Conservation (phyloP, 176 grass and related monocot genomes). For the Avena sativa region DNA sequence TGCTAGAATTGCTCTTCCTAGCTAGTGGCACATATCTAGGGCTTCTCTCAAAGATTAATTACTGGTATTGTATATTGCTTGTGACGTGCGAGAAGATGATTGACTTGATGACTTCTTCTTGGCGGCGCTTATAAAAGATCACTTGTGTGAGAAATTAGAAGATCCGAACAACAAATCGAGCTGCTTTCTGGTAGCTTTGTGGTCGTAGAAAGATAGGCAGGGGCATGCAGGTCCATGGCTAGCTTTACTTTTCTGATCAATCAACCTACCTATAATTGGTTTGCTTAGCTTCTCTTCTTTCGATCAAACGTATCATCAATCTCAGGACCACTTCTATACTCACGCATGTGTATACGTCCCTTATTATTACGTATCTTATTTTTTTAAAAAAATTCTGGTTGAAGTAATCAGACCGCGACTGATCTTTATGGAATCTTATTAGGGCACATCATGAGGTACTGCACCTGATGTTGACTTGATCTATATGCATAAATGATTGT, state of each 20-base stretch:
- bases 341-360: not conserved
- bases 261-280: not conserved
- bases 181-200: not conserved
- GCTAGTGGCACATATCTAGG: too few species aligned
- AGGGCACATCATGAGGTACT: conserved; percentile 28
- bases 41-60: too few species aligned
- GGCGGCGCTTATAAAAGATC: not conserved
- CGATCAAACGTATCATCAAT: not conserved
- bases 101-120: not conserved
- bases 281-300: not conserved
- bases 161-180: not conserved
- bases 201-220: conserved; percentile 4
- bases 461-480: conserved; percentile 40
- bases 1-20: too few species aligned
- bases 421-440: conserved; percentile 41
- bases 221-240: conserved; percentile 22
- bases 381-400: not conserved
- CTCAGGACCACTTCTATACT: conserved; percentile 37
- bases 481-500: not conserved
- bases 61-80: not conserved
- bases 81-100: not conserved
- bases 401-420: conserved; percentile 1
- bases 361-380: not conserved
- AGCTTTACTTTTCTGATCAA: conserved; percentile 28
- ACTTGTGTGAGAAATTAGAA: not conserved